These are phyloP conservation scores for Sherardia arvensis DNA, from an alignment of 257 asterid genomes.

Conservation along the genomic window DNA sequence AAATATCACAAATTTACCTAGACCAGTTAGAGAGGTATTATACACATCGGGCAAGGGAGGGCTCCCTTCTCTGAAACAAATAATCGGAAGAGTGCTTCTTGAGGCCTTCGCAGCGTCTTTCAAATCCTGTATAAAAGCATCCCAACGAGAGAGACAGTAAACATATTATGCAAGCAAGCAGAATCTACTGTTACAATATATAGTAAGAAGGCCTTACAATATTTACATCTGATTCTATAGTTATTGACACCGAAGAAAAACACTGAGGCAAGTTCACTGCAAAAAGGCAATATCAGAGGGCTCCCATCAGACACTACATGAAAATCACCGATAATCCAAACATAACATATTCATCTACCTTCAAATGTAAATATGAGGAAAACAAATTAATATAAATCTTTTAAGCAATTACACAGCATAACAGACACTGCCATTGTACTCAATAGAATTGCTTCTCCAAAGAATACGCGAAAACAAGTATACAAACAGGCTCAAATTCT, in stretches of 20 bases:
- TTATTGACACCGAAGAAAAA: conserved; percentile 69
- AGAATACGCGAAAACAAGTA: background rate
- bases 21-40: conserved; percentile 52
- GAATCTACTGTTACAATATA: too few species aligned
- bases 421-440: background rate
- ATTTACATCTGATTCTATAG: conserved; percentile 62
- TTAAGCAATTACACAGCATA: background rate
- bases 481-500: background rate
- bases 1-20: conserved; percentile 36
- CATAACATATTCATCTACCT: background rate
- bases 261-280: conserved; percentile 92
- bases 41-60: conserved; percentile 90
- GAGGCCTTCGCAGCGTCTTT: conserved; percentile 30
- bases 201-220: conserved; percentile 13
- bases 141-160: conserved; percentile 3
- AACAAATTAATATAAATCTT: background rate
- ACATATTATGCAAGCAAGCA: background rate
- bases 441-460: background rate
- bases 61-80: conserved; percentile 92
- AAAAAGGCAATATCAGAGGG: conserved; percentile 15
- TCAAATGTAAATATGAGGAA: background rate
- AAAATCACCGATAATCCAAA: background rate
- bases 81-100: conserved; percentile 48
- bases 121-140: conserved; percentile 38
- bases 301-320: conserved; percentile 8